Percentiles rank a stretch among this genome's conserved stretches.
These are phyloP conservation scores for Plicaturopsis crispa DNA, from an alignment of 768 basidiomycete species.

Conservation along the genomic window DNA sequence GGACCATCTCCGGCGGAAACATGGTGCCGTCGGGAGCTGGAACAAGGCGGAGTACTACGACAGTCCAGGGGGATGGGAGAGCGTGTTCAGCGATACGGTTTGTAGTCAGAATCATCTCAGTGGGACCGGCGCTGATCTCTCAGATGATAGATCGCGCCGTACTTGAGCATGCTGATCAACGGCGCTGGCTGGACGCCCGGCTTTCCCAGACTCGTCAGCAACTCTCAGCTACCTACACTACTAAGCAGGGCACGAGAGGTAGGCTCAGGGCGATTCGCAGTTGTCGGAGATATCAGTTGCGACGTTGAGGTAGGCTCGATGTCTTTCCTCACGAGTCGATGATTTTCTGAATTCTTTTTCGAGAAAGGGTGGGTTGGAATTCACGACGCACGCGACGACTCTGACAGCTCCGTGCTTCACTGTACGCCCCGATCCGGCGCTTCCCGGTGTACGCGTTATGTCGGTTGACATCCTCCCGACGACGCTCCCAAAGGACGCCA, in stretches of 20 bases:
- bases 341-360: neutral
- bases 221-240: conserved; percentile 45
- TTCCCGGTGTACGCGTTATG: conserved; percentile 70
- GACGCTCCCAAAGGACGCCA: conserved; percentile 76
- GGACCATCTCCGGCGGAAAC: conserved; percentile 60
- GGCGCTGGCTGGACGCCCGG: conserved; percentile 78
- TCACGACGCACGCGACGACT: conserved; percentile 70
- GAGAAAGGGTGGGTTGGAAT: conserved; percentile 86
- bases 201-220: conserved; percentile 77
- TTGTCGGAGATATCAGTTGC: conserved; percentile 84
- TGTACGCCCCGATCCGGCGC: conserved; percentile 31
- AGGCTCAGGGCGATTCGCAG: conserved; percentile 52
- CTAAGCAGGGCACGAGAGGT: conserved; percentile 40
- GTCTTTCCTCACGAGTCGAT: neutral
- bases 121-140: too few species aligned
- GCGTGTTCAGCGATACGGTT: conserved; percentile 65
- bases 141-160: conserved; percentile 65
- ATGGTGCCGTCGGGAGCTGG: conserved; percentile 50
- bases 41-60: conserved; percentile 69
- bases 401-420: conserved; percentile 70
- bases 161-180: conserved; percentile 78
- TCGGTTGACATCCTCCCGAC: conserved; percentile 89
- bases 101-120: too few species aligned
- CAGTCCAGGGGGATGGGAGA: conserved; percentile 57
- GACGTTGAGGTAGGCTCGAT: conserved; percentile 56